Percentiles rank a stretch among this genome's conserved stretches.
Conservation (phyloP, 306 rosid genomes). For the Arachis stenosperma region DNA sequence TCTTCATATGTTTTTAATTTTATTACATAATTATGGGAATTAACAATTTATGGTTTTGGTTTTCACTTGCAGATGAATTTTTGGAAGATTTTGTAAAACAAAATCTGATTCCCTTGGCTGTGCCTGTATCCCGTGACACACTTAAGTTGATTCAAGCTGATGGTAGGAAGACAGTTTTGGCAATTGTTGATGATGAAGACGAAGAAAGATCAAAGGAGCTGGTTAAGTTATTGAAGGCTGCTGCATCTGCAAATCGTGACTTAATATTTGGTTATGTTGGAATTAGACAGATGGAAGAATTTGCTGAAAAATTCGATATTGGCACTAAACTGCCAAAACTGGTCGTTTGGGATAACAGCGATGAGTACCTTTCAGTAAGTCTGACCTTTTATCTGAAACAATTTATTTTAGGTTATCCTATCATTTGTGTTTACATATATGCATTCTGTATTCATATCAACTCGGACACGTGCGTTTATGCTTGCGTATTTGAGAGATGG, state of each 20-base stretch:
- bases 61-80: conserved; percentile 65
- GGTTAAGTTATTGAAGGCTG: conserved; percentile 77
- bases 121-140: conserved; percentile 75
- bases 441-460: conserved; percentile 8
- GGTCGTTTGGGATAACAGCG: conserved; percentile 78
- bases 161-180: conserved; percentile 77
- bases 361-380: too few relatives aligned
- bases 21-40: conserved; percentile 16
- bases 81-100: conserved; percentile 82
- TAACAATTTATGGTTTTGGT: conserved; percentile 27
- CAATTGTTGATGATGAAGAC: conserved; percentile 83
- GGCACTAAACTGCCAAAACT: conserved; percentile 63
- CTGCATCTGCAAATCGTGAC: conserved; percentile 94
- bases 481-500: conserved; percentile 6
- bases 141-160: conserved; percentile 71
- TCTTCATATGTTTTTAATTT: conserved; percentile 28
- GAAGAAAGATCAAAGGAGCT: conserved; percentile 71
- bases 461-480: background rate
- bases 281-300: conserved; percentile 75
- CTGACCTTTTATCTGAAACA: too few relatives aligned
- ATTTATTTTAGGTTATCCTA: too few relatives aligned
- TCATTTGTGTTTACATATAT: background rate
- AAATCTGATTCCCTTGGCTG: conserved; percentile 72
- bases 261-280: conserved; percentile 90
- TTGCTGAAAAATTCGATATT: conserved; percentile 53